Percentiles rank a stretch among this genome's conserved stretches.
These are phyloP conservation scores for Escallonia herrerae DNA, from an alignment of 129 eudicot genomes.

Conservation along the genomic window DNA sequence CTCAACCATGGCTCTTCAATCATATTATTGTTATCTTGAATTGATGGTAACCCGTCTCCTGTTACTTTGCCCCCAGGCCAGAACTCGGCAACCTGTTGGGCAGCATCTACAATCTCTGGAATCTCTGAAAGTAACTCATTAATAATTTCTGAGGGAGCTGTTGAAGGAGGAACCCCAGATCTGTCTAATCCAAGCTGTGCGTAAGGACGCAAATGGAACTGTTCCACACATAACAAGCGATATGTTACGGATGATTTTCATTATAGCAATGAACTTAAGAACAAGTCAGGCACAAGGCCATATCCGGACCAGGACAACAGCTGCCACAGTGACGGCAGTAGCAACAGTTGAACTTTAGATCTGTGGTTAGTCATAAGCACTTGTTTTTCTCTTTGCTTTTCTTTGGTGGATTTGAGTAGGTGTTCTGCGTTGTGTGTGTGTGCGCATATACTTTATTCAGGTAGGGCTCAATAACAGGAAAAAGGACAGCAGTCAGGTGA, in stretches of 20 bases:
- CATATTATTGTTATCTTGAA: slow-evolving; percentile 15
- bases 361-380: too few relatives aligned
- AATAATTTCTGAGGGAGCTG: slow-evolving; percentile 32
- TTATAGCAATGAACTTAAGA: too few relatives aligned
- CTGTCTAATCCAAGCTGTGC: slow-evolving; percentile 75
- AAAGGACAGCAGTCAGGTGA: too few relatives aligned
- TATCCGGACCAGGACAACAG: too few relatives aligned
- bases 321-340: too few relatives aligned
- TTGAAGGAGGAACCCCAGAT: slow-evolving; percentile 46
- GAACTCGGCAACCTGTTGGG: slow-evolving; percentile 46
- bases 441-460: too few relatives aligned
- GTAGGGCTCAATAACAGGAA: too few relatives aligned
- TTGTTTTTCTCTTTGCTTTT: too few relatives aligned
- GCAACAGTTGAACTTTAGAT: too few relatives aligned
- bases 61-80: slow-evolving; percentile 27
- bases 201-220: slow-evolving; percentile 81
- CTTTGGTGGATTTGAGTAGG: too few relatives aligned
- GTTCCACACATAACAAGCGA: slow-evolving; percentile 13
- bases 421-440: too few relatives aligned
- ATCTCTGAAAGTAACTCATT: slow-evolving; percentile 50
- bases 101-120: slow-evolving; percentile 78
- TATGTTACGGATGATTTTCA: not conserved
- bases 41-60: not conserved
- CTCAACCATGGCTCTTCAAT: slow-evolving; percentile 76
- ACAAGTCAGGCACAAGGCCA: too few relatives aligned